Base-by-base conservation (phyloP, 257 asterid genomes). In the Knoxia roxburghii region DNA sequence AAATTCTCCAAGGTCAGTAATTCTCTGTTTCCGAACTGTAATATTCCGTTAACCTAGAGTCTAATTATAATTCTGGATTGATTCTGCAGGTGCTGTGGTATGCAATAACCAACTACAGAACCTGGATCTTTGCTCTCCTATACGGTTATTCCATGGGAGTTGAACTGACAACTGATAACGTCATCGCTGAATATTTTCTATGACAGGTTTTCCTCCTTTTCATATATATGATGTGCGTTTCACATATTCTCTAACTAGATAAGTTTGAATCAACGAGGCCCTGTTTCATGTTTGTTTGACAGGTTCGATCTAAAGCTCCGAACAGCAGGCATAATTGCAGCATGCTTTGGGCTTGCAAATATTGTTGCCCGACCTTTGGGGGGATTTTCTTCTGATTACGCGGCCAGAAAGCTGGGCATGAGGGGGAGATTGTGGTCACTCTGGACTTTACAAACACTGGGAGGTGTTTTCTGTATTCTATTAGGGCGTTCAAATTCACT, bases 111-210 rank as follows among this genome's bases (percentile, higher is more conserved):
- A 43, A 43, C 49, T 43, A 43, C 49, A 72, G 93, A 26, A 86
- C 93, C 7, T 86, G 93, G 93, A 77, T 83, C 33, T 84, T 84
- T 30, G 84, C 73, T 20, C 80, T 81, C 18, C 77, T 85, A 20
- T 85, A 85, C 17, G 91, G 91, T 10, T 85, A 81, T 56, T 85
- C 91, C 2, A 83, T 83, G 89, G 91, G 92, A 26, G 89, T 86
- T 5, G 87, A 86, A 50, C 45, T 86, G 50, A 76, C 87, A 0
- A 83, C 84, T 0, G 87, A 83, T 56, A 86, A 86, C 43, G 87
- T 86, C 20, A 79, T 83, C 11, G 87, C 92, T 0, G 92, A 81
- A 32, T 86, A 83, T 76, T 83, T 83, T n/a, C 65, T 81, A 57
- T 33, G 87, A 83, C 78, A 70, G 82, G 85, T 82, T 18, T 12